Evolutionary conservation across 2,329 filamentous ascomycete genomes (phyloP), one percentile per base, ranked within the genome.

Genomic region (Penicillium capsulatum): DNA sequence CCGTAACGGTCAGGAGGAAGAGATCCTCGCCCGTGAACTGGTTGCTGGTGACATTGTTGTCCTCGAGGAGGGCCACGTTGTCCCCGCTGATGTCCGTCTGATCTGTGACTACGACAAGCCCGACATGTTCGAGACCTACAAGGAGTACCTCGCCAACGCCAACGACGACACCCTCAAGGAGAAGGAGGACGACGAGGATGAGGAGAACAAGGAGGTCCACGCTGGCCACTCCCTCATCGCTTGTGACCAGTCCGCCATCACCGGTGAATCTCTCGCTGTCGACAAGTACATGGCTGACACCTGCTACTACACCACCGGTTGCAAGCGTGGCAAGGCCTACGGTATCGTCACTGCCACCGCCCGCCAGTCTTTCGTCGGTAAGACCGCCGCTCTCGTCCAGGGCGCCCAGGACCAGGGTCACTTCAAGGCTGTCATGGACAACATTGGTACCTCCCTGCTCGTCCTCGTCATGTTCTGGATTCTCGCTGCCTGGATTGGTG

Each of bases 381-480:
- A 79, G 65, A 87, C 83, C 54, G 84, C 84, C 47, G 77, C 78
- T 54, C 75, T 87, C 36, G 83, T 87, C 35, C 79, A 86, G 69
- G 83, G 83, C 52, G 83, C 84, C 51, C 75, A 85, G 69, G 84
- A 86, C 65, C 76, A 81, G 60, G 84, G 83, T 70, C 82, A 86
- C 69, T 86, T 86, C 78, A 86, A 88, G 73, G 83, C 83, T 51
- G 84, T 87, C 73, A 87, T 87, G 84, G 82, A 87, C 77, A 83
- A 78, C 61, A 87, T 88, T 60, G 83, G 83, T 68, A 86, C 82
- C 37, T 71, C 80, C 45, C 74, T 88, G 40, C 74, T 88, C 54
- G 82, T 87, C 55, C 73, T 87, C 47, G 84, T 87, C 70, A 81
- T 87, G 68, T 83, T 84, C 70, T 87, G 77, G 75, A 85, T 87